These are phyloP conservation scores for Colletotrichum plurivorum DNA, from an alignment of 2,329 filamentous ascomycete genomes.

Conservation along the genomic window DNA sequence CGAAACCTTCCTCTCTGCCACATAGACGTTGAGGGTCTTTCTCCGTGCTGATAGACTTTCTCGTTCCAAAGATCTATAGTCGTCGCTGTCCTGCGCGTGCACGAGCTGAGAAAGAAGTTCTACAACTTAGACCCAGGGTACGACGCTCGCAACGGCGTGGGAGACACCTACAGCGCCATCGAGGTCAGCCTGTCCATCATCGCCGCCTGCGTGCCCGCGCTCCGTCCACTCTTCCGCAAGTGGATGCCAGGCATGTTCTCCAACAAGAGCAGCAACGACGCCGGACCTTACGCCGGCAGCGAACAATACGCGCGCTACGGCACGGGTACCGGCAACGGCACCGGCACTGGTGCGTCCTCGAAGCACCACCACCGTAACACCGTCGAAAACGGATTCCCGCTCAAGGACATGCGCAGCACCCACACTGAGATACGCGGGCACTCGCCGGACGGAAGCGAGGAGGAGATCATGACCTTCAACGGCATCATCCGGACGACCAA, in stretches of 20 bases:
- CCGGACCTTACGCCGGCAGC: no score
- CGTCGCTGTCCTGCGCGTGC: slow-evolving; percentile 24
- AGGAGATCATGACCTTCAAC: slow-evolving; percentile 59
- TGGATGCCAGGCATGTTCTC: slow-evolving; percentile 46
- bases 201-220: slow-evolving; percentile 53
- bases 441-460: slow-evolving; percentile 53
- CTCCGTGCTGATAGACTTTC: background rate
- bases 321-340: slow-evolving; percentile 5
- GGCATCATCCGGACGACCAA: slow-evolving; percentile 50
- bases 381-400: slow-evolving; percentile 13
- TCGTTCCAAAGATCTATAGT: slow-evolving; percentile 25
- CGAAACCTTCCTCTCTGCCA: no score
- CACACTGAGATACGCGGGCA: slow-evolving; percentile 52
- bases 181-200: slow-evolving; percentile 58
- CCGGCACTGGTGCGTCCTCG: background rate
- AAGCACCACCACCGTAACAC: background rate
- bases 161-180: slow-evolving; percentile 49
- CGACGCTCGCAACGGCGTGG: slow-evolving; percentile 48
- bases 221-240: slow-evolving; percentile 53
- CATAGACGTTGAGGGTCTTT: no score
- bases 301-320: slow-evolving; percentile 4
- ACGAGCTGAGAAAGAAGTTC: slow-evolving; percentile 29
- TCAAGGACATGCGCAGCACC: slow-evolving; percentile 43
- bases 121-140: slow-evolving; percentile 24
- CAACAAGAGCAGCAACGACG: slow-evolving; percentile 6